Evolutionary conservation across 2,329 filamentous ascomycete genomes (phyloP).

Genomic region (Trichophyton equinum): DNA sequence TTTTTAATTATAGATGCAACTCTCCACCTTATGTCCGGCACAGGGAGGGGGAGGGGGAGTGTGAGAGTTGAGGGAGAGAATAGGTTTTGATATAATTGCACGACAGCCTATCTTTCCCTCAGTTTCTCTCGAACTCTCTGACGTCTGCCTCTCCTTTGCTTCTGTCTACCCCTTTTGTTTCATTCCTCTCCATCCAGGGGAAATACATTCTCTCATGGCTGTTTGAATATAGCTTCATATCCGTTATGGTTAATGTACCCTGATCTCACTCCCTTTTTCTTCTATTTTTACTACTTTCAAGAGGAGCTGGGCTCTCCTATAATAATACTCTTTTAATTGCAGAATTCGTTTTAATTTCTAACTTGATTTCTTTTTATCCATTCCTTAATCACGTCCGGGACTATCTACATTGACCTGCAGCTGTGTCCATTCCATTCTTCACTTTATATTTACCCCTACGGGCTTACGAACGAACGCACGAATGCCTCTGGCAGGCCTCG

Average conservation of each 20-base stretch:
- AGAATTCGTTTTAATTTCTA: background rate
- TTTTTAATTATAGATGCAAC: background rate
- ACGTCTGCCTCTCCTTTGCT: background rate
- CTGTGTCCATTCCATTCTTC: background rate
- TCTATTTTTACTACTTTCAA: background rate
- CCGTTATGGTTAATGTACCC: background rate
- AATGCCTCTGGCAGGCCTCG: background rate
- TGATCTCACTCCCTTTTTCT: background rate
- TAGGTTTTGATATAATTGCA: background rate
- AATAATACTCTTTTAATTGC: conserved; percentile 3
- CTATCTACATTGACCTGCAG: background rate
- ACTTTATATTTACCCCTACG: background rate
- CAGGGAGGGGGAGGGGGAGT: background rate
- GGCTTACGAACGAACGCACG: background rate
- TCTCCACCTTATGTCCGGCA: background rate
- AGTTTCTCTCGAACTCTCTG: background rate
- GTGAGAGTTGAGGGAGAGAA: no score
- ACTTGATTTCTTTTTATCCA: background rate
- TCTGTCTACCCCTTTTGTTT: background rate
- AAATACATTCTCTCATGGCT: background rate
- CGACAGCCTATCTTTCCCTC: background rate
- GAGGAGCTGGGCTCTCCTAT: conserved; percentile 3
- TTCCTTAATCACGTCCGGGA: background rate
- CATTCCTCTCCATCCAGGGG: background rate
- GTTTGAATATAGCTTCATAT: background rate